These are phyloP conservation scores for Peniophora sp. DNA, from an alignment of 1,284 basidiomycete genomes.

Conservation along the genomic window DNA sequence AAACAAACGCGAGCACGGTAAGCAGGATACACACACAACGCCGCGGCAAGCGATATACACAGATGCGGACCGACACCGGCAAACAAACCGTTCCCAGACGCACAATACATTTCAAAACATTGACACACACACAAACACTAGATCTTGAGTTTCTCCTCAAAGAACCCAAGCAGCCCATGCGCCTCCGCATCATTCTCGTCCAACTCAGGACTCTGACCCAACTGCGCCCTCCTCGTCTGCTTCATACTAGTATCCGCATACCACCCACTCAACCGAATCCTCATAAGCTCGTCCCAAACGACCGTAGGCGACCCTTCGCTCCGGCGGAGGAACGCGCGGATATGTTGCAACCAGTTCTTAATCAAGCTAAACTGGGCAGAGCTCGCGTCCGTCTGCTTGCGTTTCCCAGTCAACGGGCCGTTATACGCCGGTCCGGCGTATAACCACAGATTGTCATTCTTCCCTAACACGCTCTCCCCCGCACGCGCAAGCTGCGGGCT, in stretches of 20 bases:
- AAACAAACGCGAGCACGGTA: too few species aligned
- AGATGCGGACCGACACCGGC: too few species aligned
- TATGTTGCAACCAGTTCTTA: constrained; percentile 49
- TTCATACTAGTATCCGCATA: constrained; percentile 4
- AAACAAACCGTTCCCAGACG: too few species aligned
- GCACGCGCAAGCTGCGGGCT: constrained; percentile 23
- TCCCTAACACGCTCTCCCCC: constrained; percentile 17
- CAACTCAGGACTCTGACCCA: not conserved
- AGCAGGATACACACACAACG: too few species aligned
- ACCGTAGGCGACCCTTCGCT: constrained; percentile 38
- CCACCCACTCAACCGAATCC: constrained; percentile 22
- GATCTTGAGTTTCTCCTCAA: constrained; percentile 12
- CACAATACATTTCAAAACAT: too few species aligned
- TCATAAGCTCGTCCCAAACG: constrained; percentile 51
- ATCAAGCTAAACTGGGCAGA: constrained; percentile 38
- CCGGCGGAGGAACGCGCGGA: constrained; percentile 38
- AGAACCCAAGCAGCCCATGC: constrained; percentile 12
- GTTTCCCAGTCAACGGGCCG: constrained; percentile 1
- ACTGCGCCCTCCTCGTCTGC: not conserved
- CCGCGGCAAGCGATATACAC: too few species aligned
- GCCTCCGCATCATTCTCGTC: constrained; percentile 3
- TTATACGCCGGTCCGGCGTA: not conserved
- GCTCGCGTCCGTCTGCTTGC: not conserved
- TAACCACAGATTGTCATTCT: not conserved
- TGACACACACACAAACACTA: constrained; percentile 2